A percentile compares a stretch with the other conserved stretches of the same genome.
phyloP scores from a whole-genome alignment of 2,329 filamentous ascomycete species.

The Pyrenophora tritici-repentis region DNA sequence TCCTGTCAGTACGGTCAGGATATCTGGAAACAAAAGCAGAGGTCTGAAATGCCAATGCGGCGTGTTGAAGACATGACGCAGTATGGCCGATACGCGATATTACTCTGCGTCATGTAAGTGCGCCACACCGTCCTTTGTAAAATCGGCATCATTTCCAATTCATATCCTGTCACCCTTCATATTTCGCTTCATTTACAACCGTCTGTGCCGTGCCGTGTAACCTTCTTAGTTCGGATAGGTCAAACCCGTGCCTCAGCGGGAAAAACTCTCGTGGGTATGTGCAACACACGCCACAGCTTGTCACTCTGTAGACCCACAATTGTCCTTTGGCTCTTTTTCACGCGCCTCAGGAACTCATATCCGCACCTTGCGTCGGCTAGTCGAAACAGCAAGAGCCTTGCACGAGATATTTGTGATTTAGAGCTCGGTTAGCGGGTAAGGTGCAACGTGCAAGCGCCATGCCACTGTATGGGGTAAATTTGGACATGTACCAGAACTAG shows the following conservation, averaged over 20 bases:
- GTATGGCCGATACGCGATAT: neutral
- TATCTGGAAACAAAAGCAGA: neutral
- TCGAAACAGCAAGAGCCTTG: conserved; percentile 22
- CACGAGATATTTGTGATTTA: neutral
- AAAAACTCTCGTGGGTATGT: conserved; percentile 2
- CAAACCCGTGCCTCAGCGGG: conserved; percentile 12
- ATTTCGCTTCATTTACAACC: conserved; percentile 3
- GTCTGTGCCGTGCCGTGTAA: conserved; percentile 8
- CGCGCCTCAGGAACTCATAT: conserved; percentile 9
- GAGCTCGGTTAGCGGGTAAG: conserved; percentile 3
- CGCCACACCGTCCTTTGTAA: conserved; percentile 7
- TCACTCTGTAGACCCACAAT: too few relatives aligned
- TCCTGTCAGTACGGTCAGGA: neutral
- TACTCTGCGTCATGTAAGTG: conserved; percentile 9
- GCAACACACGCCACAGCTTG: conserved; percentile 5
- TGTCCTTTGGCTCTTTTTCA: too few relatives aligned
- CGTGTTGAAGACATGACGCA: neutral
- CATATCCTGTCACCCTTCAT: conserved; percentile 1
- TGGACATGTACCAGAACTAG: conserved; percentile 19
- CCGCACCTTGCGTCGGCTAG: conserved; percentile 11
- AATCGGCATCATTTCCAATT: neutral
- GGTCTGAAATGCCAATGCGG: neutral
- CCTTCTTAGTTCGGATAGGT: neutral
- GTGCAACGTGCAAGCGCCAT: conserved; percentile 10
- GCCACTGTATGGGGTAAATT: conserved; percentile 25